phyloP scores from a whole-genome alignment of 495 filamentous ascomycete species.

The Chaetomium tenue region DNA sequence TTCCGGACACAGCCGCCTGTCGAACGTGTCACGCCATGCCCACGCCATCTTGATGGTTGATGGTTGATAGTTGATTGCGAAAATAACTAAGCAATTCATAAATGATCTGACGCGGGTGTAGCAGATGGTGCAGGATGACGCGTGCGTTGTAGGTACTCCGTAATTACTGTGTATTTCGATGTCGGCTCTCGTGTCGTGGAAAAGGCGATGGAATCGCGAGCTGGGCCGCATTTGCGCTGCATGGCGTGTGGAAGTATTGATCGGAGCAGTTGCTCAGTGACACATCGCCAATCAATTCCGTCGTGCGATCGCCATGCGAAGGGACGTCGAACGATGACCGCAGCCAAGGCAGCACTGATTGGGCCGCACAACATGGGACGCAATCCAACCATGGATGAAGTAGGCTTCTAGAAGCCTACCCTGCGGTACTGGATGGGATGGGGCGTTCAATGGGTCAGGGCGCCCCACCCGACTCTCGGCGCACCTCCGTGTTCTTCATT shows the following conservation, averaged over 20 bases:
- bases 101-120: too few relatives aligned
- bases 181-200: not conserved
- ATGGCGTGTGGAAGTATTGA: not conserved
- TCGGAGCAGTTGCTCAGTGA: not conserved
- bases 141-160: not conserved
- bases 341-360: slow-evolving; percentile 5
- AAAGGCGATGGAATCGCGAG: not conserved
- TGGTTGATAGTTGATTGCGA: slow-evolving; percentile 28
- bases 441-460: not conserved
- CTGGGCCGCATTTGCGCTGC: not conserved
- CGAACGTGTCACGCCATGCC: slow-evolving; percentile 32
- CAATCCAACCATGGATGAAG: not conserved
- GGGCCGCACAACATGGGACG: slow-evolving; percentile 7
- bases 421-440: not conserved
- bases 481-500: slow-evolving; percentile 8
- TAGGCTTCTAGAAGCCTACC: slow-evolving; percentile 22
- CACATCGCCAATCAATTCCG: slow-evolving; percentile 1
- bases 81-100: not conserved
- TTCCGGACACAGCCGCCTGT: not conserved
- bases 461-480: slow-evolving; percentile 9
- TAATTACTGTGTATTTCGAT: not conserved
- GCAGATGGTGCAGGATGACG: not conserved
- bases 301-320: not conserved
- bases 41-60: slow-evolving; percentile 53
- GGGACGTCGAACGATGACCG: slow-evolving; percentile 44